Evolutionary conservation across 1,139 yeast species (phyloP), one percentile per base, ranked within the genome.

Genomic region (Suhomyces coccinellae): DNA sequence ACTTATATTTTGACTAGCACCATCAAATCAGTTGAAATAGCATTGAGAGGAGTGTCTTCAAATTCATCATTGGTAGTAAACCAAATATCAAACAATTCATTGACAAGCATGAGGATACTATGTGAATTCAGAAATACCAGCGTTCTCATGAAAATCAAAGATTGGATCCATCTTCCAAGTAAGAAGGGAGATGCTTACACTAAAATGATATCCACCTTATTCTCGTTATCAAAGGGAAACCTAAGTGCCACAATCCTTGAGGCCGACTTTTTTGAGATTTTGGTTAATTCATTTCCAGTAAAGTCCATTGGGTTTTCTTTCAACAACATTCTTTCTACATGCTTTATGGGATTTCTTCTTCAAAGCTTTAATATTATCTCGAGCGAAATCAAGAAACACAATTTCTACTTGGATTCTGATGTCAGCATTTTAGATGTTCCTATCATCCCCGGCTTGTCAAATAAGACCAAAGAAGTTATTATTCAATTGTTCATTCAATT

Each of bases 21-120:
- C 0, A 78, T 87, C 26, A 79, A 80, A 46, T 77, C 87, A 0
- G 61, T 77, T 12, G 96, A 88, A 56, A 82, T 87, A 11, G 69
- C 86, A 0, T 62, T 85, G 17, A 72, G 96, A 48, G 95, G 95
- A 0, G 59, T 65, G 2, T 50, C 67, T 4, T 62, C 76, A 9
- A 53, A 65, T 3, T 59, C 58, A 0, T 69, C 72, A 0, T 55
- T 83, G 15, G 61, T 87, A 0, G 65, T 82, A 3, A 71, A 72
- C 39, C 89, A 85, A 52, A 56, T 88, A 2, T 77, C 89, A 0
- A 75, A 80, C 48, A 85, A 85, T 48, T 59, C 78, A 0, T 59
- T 86, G 43, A 77, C 83, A 5, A 73, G 80, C 20, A 63, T 88
- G 53, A 67, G 95, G 47, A 75, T 80, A 0, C 66, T 80, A 44